phyloP scores from a whole-genome alignment of 441 rosid genomes.

The Aquilaria agallochum region DNA sequence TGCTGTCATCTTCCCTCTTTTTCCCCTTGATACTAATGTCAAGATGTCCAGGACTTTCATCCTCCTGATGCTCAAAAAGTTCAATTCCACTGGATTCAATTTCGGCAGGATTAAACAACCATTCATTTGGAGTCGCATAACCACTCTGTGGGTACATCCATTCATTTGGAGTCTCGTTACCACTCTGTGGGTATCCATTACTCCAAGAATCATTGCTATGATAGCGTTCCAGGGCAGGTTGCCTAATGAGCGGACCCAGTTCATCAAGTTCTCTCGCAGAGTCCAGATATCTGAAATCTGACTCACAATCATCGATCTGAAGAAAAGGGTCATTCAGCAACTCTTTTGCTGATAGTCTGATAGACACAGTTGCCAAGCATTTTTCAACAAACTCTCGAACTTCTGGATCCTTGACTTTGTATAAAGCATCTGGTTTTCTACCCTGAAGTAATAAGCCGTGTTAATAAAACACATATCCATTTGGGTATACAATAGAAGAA shows the following conservation, averaged over 20 bases:
- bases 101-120: slow-evolving; percentile 47
- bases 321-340: slow-evolving; percentile 81
- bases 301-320: slow-evolving; percentile 46
- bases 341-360: slow-evolving; percentile 82
- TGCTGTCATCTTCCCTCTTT: slow-evolving; percentile 51
- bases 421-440: slow-evolving; percentile 84
- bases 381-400: slow-evolving; percentile 76
- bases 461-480: slow-evolving; percentile 11
- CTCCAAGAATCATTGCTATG: slow-evolving; percentile 27
- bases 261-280: slow-evolving; percentile 37
- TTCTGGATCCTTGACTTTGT: slow-evolving; percentile 73
- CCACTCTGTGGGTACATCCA: slow-evolving; percentile 25
- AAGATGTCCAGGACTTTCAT: slow-evolving; percentile 47
- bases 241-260: slow-evolving; percentile 43
- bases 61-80: slow-evolving; percentile 60
- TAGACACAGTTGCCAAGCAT: slow-evolving; percentile 79
- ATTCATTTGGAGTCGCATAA: slow-evolving; percentile 34
- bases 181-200: slow-evolving; percentile 38
- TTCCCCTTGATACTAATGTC: slow-evolving; percentile 81
- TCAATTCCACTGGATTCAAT: slow-evolving; percentile 54
- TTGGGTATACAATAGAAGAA: not conserved
- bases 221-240: slow-evolving; percentile 41
- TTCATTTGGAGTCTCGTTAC: slow-evolving; percentile 35
- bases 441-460: slow-evolving; percentile 49
- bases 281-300: slow-evolving; percentile 45